Conservation (phyloP, 306 rosid species). For the Acmispon strigosus region DNA sequence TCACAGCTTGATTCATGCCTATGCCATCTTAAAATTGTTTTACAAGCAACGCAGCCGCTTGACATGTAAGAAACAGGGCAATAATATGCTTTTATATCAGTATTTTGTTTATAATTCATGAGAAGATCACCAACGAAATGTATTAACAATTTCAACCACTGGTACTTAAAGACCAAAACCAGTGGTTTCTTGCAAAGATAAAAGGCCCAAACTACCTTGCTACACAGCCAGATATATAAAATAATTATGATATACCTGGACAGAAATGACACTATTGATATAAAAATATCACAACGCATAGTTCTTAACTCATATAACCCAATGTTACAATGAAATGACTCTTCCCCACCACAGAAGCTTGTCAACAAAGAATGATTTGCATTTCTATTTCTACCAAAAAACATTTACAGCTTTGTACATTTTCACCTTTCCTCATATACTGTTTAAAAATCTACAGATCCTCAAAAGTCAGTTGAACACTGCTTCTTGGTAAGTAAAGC, state of each 20-base stretch:
- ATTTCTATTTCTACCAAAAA: neutral
- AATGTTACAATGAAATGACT: neutral
- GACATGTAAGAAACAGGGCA: too few relatives aligned
- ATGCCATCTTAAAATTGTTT: too few relatives aligned
- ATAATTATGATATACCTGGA: neutral
- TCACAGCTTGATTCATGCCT: too few relatives aligned
- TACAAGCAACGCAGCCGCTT: too few relatives aligned
- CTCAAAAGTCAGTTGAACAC: neutral
- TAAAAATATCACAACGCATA: neutral
- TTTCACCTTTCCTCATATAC: neutral
- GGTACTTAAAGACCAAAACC: neutral
- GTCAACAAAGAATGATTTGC: neutral
- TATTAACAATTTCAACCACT: neutral
- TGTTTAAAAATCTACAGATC: neutral
- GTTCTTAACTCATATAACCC: neutral
- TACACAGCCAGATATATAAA: neutral
- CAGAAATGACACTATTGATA: neutral
- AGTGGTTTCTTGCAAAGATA: neutral
- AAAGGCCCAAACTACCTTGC: neutral
- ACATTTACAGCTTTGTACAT: constrained; percentile 28
- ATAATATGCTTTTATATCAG: too few relatives aligned
- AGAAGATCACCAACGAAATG: neutral
- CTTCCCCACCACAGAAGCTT: neutral
- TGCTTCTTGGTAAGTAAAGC: constrained; percentile 31
- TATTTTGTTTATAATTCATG: neutral